Conservation (phyloP, 2,329 filamentous ascomycete species). For the Aspergillus phoenicis region DNA sequence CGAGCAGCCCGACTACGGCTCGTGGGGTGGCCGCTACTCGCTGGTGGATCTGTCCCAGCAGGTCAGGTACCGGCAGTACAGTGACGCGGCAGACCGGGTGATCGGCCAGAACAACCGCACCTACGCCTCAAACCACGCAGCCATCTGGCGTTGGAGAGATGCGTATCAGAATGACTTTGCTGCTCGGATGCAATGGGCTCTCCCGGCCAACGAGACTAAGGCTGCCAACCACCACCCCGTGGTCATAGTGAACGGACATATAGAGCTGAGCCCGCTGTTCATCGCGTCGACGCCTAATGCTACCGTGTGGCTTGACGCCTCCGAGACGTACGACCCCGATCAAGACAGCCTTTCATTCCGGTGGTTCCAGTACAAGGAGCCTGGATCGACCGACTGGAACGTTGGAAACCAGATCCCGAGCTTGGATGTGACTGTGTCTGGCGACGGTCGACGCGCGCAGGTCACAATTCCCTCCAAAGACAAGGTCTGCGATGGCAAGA, state of each 20-base stretch:
- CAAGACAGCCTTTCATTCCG: slow-evolving; percentile 24
- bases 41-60: slow-evolving; percentile 12
- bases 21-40: slow-evolving; percentile 46
- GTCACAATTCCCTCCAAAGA: slow-evolving; percentile 23
- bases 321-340: slow-evolving; percentile 26
- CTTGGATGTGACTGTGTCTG: slow-evolving; percentile 18
- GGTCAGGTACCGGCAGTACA: slow-evolving; percentile 28
- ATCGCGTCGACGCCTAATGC: slow-evolving; percentile 21
- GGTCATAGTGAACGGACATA: slow-evolving; percentile 10
- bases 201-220: slow-evolving; percentile 18
- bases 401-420: slow-evolving; percentile 20
- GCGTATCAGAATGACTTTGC: slow-evolving; percentile 56
- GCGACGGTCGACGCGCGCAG: slow-evolving; percentile 15
- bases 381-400: slow-evolving; percentile 19
- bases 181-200: slow-evolving; percentile 52
- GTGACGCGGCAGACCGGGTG: slow-evolving; percentile 38
- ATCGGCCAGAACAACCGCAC: slow-evolving; percentile 35
- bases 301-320: slow-evolving; percentile 26
- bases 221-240: slow-evolving; percentile 19
- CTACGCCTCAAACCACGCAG: slow-evolving; percentile 47
- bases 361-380: slow-evolving; percentile 30
- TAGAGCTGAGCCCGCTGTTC: slow-evolving; percentile 15
- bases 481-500: slow-evolving; percentile 22
- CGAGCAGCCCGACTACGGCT: slow-evolving; percentile 45
- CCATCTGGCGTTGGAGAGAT: slow-evolving; percentile 56